These are phyloP conservation scores for Ambrosia trifida DNA, from an alignment of 129 eudicot genomes.

Conservation along the genomic window DNA sequence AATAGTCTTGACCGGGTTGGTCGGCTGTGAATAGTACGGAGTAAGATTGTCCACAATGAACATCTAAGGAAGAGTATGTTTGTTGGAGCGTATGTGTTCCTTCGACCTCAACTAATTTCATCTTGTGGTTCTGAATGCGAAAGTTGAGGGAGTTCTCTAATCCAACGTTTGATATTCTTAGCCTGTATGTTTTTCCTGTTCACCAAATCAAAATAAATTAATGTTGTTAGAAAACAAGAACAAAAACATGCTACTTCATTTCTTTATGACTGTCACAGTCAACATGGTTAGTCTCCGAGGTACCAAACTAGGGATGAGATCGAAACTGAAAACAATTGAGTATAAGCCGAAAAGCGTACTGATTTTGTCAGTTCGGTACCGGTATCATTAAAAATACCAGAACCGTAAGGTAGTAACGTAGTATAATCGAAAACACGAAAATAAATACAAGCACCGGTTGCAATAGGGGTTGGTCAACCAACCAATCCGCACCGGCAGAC, in stretches of 20 bases:
- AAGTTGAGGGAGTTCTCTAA: constrained; percentile 51
- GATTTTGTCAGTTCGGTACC: too few species aligned
- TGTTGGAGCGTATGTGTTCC: constrained; percentile 67
- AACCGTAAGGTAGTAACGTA: too few species aligned
- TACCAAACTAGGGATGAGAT: too few species aligned
- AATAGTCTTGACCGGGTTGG: constrained; percentile 73
- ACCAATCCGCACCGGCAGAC: too few species aligned
- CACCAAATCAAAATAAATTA: background rate
- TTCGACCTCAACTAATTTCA: constrained; percentile 59
- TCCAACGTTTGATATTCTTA: constrained; percentile 59
- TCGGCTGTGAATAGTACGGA: constrained; percentile 81
- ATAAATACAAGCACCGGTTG: too few species aligned
- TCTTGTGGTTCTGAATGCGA: constrained; percentile 54
- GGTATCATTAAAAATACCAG: too few species aligned
- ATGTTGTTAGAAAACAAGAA: background rate
- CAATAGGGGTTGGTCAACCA: too few species aligned
- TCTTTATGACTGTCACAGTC: too few species aligned
- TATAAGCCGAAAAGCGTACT: too few species aligned
- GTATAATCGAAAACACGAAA: too few species aligned
- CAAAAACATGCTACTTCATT: background rate
- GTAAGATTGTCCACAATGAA: constrained; percentile 88
- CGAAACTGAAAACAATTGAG: too few species aligned
- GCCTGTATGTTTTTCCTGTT: constrained; percentile 58
- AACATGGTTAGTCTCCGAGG: too few species aligned
- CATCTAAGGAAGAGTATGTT: constrained; percentile 77